These are phyloP conservation scores for Calonectria honghensis DNA, from an alignment of 2,329 filamentous ascomycete genomes.

Conservation along the genomic window DNA sequence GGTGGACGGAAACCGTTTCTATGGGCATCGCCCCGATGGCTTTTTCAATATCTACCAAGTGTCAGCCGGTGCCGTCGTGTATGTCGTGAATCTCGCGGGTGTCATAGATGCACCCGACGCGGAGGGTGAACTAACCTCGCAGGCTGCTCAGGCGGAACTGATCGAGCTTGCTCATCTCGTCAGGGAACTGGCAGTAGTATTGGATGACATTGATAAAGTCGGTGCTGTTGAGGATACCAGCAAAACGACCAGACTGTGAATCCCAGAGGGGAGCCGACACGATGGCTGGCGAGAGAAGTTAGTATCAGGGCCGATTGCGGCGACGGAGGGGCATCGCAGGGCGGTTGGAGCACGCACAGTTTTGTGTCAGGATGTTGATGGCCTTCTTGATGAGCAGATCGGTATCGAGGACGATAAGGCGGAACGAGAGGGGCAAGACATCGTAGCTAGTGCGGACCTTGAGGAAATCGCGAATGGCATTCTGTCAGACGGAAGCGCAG, in stretches of 20 bases:
- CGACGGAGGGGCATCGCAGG: conserved; percentile 24
- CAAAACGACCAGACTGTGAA: conserved; percentile 93
- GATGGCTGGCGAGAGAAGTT: conserved; percentile 78
- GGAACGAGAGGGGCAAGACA: conserved; percentile 95
- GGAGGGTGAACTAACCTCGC: conserved; percentile 76
- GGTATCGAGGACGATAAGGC: conserved; percentile 96
- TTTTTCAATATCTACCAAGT: conserved; percentile 87
- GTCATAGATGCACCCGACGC: background rate
- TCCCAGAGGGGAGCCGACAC: conserved; percentile 99
- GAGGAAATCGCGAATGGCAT: conserved; percentile 94
- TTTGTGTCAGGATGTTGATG: conserved; percentile 94
- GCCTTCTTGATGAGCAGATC: conserved; percentile 97
- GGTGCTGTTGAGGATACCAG: conserved; percentile 93
- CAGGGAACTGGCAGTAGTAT: conserved; percentile 98
- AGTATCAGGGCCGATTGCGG: conserved; percentile 41
- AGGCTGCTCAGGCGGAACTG: conserved; percentile 95
- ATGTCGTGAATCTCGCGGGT: background rate
- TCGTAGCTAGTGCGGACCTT: conserved; percentile 98
- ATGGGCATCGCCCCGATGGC: conserved; percentile 93
- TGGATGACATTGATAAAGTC: conserved; percentile 99
- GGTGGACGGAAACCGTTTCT: conserved; percentile 97
- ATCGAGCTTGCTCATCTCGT: conserved; percentile 91
- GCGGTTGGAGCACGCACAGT: conserved; percentile 75
- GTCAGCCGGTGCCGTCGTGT: conserved; percentile 45
- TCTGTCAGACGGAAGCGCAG: conserved; percentile 68